Percentiles rank a stretch among this genome's conserved stretches.
Evolutionary conservation across 495 filamentous ascomycete species (phyloP).

Genomic region (Chlorociboria aeruginascens): DNA sequence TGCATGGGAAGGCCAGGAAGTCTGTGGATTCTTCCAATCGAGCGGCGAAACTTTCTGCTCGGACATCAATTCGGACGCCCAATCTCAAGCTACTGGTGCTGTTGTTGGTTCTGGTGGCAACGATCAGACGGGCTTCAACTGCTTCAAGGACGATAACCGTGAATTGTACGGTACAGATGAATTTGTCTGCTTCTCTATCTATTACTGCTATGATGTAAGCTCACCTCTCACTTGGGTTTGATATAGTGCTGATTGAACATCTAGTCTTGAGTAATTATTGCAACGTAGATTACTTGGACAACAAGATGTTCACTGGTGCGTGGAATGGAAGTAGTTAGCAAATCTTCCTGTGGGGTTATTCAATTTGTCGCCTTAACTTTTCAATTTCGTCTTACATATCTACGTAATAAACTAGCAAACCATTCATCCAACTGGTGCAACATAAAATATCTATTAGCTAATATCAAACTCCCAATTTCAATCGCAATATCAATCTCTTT

Average conservation of each 20-base stretch:
- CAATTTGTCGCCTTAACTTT: no score
- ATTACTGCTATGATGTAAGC: neutral
- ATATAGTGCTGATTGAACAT: no score
- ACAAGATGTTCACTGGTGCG: no score
- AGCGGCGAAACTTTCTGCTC: neutral
- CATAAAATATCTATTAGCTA: no score
- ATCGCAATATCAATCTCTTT: no score
- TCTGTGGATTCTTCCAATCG: neutral
- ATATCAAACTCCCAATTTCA: neutral
- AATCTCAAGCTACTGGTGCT: neutral
- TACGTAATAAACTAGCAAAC: no score
- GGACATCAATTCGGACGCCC: neutral
- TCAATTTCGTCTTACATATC: no score
- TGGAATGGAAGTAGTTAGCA: no score
- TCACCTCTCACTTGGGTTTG: neutral
- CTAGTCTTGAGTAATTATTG: no score
- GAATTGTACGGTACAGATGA: neutral
- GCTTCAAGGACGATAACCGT: neutral
- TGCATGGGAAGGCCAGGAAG: neutral
- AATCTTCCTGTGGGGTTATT: no score
- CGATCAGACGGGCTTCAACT: neutral
- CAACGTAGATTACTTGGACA: no score
- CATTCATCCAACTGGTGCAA: no score
- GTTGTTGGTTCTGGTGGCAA: neutral
- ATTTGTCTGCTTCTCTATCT: neutral